These are phyloP conservation scores for Castanea mollissima DNA, from an alignment of 306 rosid species.

Conservation along the genomic window DNA sequence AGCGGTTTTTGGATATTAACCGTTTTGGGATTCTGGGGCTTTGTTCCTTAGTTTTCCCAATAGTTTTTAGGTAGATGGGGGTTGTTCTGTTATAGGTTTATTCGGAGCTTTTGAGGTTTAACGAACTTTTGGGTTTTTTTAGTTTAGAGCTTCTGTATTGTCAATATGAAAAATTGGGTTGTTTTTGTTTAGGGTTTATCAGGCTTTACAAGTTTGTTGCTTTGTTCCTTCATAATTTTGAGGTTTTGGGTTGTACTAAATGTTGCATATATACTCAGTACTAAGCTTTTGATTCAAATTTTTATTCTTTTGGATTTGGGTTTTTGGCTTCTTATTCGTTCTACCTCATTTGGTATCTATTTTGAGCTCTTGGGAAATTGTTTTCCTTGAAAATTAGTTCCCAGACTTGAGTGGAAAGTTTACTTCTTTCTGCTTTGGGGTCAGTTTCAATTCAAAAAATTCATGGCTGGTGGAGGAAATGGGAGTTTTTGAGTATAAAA, in stretches of 20 bases:
- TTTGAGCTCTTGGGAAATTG: background rate
- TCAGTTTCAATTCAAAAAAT: background rate
- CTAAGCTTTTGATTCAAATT: background rate
- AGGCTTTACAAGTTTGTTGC: background rate
- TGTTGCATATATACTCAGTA: background rate
- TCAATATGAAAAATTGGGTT: background rate
- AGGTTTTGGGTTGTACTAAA: slow-evolving; percentile 6
- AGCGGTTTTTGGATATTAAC: background rate
- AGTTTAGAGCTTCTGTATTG: background rate
- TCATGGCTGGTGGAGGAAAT: slow-evolving; percentile 20
- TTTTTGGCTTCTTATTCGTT: background rate
- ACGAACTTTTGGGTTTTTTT: background rate
- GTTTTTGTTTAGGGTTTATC: background rate
- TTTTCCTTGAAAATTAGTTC: too few relatives aligned
- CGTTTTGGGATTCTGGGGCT: background rate
- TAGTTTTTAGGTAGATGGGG: background rate
- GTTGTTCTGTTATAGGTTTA: background rate
- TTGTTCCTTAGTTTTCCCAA: background rate
- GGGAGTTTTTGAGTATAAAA: slow-evolving; percentile 3
- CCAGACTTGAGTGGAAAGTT: background rate
- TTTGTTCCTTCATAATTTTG: slow-evolving; percentile 4
- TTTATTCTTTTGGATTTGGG: background rate
- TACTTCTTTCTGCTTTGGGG: background rate
- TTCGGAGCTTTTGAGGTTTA: background rate
- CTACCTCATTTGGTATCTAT: background rate